Conservation (phyloP, 257 asterid genomes). For the Solanum sejunctum region DNA sequence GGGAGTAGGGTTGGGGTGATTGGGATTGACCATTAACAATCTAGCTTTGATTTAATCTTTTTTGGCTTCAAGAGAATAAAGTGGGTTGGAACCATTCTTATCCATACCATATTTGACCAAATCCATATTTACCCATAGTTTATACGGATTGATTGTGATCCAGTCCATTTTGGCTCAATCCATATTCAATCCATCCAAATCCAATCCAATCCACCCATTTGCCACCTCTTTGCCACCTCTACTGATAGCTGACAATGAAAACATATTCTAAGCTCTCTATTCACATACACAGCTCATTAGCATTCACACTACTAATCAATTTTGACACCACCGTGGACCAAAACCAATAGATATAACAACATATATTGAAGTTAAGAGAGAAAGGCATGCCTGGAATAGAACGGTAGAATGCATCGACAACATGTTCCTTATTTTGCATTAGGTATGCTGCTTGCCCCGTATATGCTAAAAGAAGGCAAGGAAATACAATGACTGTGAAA, state of each 20-base stretch:
- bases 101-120: too few relatives aligned
- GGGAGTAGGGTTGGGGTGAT: too few relatives aligned
- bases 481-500: conserved; percentile 74
- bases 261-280: background rate
- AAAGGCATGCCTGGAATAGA: conserved; percentile 77
- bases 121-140: too few relatives aligned
- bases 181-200: too few relatives aligned
- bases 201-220: too few relatives aligned
- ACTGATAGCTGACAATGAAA: background rate
- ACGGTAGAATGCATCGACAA: conserved; percentile 74
- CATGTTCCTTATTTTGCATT: conserved; percentile 59
- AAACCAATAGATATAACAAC: background rate
- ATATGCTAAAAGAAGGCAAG: conserved; percentile 93
- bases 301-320: background rate
- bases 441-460: conserved; percentile 98
- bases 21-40: too few relatives aligned
- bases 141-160: too few relatives aligned
- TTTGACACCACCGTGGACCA: background rate
- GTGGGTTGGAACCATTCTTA: too few relatives aligned
- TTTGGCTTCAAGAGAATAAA: too few relatives aligned
- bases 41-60: too few relatives aligned
- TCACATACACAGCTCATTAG: background rate
- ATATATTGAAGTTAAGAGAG: background rate
- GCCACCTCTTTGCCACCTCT: too few relatives aligned
- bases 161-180: too few relatives aligned